Base-by-base conservation (phyloP, 2,329 filamentous ascomycete species). In the Monilinia vaccinii-corymbosi region DNA sequence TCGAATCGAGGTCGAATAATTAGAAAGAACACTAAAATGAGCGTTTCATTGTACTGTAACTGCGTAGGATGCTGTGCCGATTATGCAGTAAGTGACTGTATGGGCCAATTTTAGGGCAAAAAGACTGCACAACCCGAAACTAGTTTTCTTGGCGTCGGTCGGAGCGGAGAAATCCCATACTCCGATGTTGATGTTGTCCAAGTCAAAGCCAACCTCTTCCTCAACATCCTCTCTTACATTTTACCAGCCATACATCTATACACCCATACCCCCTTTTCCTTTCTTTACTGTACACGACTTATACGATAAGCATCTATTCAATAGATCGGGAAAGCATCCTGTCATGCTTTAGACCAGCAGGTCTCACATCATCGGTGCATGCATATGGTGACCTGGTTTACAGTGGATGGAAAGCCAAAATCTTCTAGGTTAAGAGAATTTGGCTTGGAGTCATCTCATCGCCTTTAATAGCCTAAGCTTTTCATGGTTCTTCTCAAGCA, bases 261-360 rank as follows among this genome's bases (percentile, higher is more conserved):
- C 10, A 31, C 21, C n/a, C 50, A 40, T 32, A 18, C 13, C 36
- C 23, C 48, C 11, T n/a, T 16, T 16, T 31, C 18, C 23, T 50
- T 16, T 8, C 14, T 31, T 4, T 8, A 36, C 4, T 38, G 21
- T 13, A 21, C 23, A 3, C 21, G 21, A 10, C 25, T 16, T 14
- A 40, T 31, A 34, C 52, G 25, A 45, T 8, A 58, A 18, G 55
- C 55, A 58, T 10, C 44, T 18, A 58, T 42, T 52, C 56, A 58
- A 58, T 58, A 58, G 45, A 44, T 36, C 34, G 18, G n/a, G 48
- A 50, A 58, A 52, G 14, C n/a, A 52, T 52, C 36, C 28, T 52
- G 47, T 34, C 25, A 38, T 58, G 56, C 18, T 36, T 32, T 25
- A 44, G 23, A 23, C 38, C 13, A 32, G 38, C 51, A 44, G 32